Evolutionary conservation across 148 eudicot genomes (phyloP).

Genomic region (Dysphania ambrosioides): DNA sequence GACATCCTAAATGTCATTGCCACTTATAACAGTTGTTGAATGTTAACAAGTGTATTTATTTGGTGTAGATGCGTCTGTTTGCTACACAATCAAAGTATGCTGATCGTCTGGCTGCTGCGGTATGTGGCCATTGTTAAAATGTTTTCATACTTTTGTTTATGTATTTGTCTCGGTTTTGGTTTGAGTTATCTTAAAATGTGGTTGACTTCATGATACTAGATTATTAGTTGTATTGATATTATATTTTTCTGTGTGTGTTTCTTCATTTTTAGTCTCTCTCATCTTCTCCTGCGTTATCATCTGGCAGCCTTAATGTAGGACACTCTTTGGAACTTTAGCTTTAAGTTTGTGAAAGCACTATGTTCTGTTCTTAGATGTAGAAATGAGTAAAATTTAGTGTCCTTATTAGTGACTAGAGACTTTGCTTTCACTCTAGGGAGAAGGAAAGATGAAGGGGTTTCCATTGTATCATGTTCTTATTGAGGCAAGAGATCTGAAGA

Average conservation of each 20-base stretch:
- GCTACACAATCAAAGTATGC: conserved; percentile 80
- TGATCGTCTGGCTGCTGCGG: conserved; percentile 86
- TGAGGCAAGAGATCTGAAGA: not conserved
- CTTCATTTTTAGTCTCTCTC: not conserved
- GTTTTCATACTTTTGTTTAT: conserved; percentile 1
- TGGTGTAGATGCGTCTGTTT: conserved; percentile 70
- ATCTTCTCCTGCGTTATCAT: not conserved
- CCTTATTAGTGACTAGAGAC: not conserved
- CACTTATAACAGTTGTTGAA: not conserved
- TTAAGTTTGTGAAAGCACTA: not conserved
- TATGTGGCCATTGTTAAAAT: conserved; percentile 35
- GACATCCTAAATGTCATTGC: conserved; percentile 6
- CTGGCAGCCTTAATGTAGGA: no score
- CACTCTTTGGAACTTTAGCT: not conserved
- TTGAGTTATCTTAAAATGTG: not conserved
- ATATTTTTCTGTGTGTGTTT: not conserved
- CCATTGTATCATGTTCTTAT: not conserved
- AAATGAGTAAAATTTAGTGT: not conserved
- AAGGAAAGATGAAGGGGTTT: not conserved
- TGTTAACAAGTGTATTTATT: conserved; percentile 19
- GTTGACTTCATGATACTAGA: conserved; percentile 1
- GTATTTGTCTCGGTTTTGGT: not conserved
- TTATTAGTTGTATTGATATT: not conserved
- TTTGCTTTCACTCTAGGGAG: not conserved
- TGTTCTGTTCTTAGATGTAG: not conserved